phyloP scores from a whole-genome alignment of 2,329 filamentous ascomycete species.

The Lasiodiplodia citricola region DNA sequence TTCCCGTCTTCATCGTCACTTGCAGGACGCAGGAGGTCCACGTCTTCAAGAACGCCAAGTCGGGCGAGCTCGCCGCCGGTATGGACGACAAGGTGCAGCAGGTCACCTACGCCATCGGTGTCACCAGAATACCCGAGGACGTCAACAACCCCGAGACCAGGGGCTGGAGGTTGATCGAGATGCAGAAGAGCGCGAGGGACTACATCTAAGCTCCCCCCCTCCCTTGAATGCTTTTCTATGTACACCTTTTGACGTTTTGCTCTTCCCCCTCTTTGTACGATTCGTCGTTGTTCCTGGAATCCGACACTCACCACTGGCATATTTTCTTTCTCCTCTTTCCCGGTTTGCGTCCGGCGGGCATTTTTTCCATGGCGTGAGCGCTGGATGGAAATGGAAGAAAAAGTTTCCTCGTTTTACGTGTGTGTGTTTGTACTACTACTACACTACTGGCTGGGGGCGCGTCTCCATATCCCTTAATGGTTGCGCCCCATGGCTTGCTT shows the following conservation, averaged over 20 bases:
- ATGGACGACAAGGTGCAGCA: slow-evolving; percentile 99
- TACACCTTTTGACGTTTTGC: not conserved
- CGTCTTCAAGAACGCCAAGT: slow-evolving; percentile 92
- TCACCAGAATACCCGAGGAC: slow-evolving; percentile 91
- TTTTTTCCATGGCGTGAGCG: slow-evolving; percentile 18
- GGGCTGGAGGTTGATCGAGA: slow-evolving; percentile 96
- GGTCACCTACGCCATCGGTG: slow-evolving; percentile 96
- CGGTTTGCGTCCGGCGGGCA: not conserved
- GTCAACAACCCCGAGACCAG: slow-evolving; percentile 96
- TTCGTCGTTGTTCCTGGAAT: not conserved
- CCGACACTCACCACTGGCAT: not conserved
- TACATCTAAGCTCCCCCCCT: slow-evolving; percentile 62
- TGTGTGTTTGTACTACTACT: slow-evolving; percentile 16
- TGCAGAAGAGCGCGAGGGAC: slow-evolving; percentile 97
- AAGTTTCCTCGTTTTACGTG: not conserved
- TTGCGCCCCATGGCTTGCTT: too few relatives aligned
- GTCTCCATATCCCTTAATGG: not conserved
- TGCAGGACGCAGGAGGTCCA: slow-evolving; percentile 97
- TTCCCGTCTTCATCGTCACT: slow-evolving; percentile 96
- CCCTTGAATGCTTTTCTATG: not conserved
- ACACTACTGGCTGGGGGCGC: not conserved
- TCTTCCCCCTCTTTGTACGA: not conserved
- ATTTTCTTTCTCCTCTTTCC: not conserved
- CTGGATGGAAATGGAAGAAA: not conserved
- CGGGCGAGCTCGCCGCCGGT: slow-evolving; percentile 84